A percentile compares a stretch with the other conserved stretches of the same genome.
These are phyloP conservation scores for Cephalotrichum gorgonifer DNA, from an alignment of 2,329 filamentous ascomycete genomes.

Conservation along the genomic window DNA sequence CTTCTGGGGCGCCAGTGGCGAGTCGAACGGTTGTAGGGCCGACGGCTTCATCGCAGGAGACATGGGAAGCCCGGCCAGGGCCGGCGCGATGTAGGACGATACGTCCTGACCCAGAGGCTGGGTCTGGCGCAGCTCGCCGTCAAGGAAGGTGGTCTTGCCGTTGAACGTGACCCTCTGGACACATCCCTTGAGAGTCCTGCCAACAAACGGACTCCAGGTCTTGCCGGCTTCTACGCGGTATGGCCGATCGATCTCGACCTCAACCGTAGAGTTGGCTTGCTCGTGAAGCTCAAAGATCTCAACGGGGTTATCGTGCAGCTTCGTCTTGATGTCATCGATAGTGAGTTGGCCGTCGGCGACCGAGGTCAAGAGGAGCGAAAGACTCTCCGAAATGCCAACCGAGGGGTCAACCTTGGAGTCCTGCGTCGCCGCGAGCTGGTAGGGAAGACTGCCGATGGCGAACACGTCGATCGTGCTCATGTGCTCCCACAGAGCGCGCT, in stretches of 20 bases:
- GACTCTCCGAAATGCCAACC: conserved; percentile 60
- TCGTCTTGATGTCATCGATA: conserved; percentile 59
- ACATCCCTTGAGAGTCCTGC: conserved; percentile 56
- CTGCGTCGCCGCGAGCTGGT: conserved; percentile 54
- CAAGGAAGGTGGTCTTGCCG: conserved; percentile 63
- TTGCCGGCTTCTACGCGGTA: conserved; percentile 44
- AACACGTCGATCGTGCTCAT: conserved; percentile 67
- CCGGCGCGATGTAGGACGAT: conserved; percentile 52
- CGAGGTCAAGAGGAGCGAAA: conserved; percentile 66
- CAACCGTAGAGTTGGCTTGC: conserved; percentile 61
- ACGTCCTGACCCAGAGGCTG: conserved; percentile 59
- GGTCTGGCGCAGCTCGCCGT: conserved; percentile 49
- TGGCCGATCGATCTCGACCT: conserved; percentile 65
- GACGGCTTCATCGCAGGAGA: conserved; percentile 47
- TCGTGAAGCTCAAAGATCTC: conserved; percentile 76
- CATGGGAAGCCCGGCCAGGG: conserved; percentile 19
- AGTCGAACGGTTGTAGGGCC: not conserved
- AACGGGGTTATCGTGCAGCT: conserved; percentile 69
- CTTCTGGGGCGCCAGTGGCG: not conserved
- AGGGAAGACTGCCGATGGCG: conserved; percentile 68
- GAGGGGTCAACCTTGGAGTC: conserved; percentile 45
- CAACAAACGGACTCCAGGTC: conserved; percentile 54
- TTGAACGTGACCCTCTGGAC: conserved; percentile 70
- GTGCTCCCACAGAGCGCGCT: conserved; percentile 65
- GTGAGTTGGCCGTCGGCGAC: conserved; percentile 64